Evolutionary conservation across 441 rosid genomes (phyloP), one percentile per base, ranked within the genome.

Genomic region (Daphne laureola): DNA sequence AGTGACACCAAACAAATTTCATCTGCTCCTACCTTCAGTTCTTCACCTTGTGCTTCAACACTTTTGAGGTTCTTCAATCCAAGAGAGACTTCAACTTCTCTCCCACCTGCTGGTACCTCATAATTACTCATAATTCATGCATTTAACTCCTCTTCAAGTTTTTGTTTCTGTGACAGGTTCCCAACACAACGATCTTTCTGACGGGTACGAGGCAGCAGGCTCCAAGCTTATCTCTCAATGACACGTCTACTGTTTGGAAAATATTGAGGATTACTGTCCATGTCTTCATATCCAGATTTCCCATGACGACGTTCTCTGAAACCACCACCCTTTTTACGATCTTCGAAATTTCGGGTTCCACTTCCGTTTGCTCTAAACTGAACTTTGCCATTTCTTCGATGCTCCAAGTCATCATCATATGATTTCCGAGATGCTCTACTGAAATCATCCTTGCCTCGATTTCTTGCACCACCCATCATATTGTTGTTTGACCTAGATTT

Each of bases 231-330:
- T 66, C 83, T 70, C 65, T 77, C 83, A 27, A 77, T 82, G 36
- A 82, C 77, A 21, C 85, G 75, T 21, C 83, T 70, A 18, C 75
- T 71, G 55, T 79, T 82, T 46, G 59, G 73, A 52, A 79, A 71
- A 55, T 73, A 78, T 27, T 72, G 63, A 14, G 63, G 18, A 12
- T 67, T 67, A 23, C 16, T 48, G 40, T 51, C 62, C 35, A 17
- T 45, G 23, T 58, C 15, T 12, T 63, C 67, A 31, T 31, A 31
- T 26, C 14, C 38, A 17, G 67, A 59, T 55, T 62, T 67, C 44
- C 68, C 74, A 14, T 15, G 59, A 41, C 14, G 64, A 36, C 17
- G 43, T n/a, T 15, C 51, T 47, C 64, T 58, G 12, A 63, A 72
- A 49, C 66, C 69, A 45, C 50, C 73, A 18, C 51, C 35, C 11